phyloP scores from a whole-genome alignment of 768 basidiomycete species.

The Auricularia sp. region DNA sequence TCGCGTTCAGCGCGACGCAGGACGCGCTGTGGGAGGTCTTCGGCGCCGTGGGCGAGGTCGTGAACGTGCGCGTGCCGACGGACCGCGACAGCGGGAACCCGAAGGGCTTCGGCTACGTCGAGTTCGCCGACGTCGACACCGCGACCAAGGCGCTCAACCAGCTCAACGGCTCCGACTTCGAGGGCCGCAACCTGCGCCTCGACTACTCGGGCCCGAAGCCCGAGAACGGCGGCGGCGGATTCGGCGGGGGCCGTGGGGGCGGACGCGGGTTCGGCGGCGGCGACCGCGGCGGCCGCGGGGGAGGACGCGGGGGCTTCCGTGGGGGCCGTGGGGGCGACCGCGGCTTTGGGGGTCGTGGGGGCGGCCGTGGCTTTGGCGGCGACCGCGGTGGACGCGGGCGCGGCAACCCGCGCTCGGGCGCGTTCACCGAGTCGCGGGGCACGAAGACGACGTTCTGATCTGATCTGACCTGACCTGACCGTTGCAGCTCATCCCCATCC shows the following conservation, averaged over 20 bases:
- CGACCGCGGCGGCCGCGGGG: slow-evolving; percentile 24
- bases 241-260: slow-evolving; percentile 29
- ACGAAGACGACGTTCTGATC: slow-evolving; percentile 51
- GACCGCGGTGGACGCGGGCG: slow-evolving; percentile 30
- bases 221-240: slow-evolving; percentile 46
- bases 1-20: slow-evolving; percentile 71
- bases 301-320: slow-evolving; percentile 11
- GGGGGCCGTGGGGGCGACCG: slow-evolving; percentile 31
- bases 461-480: too few species aligned
- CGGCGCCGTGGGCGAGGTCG: slow-evolving; percentile 75
- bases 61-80: slow-evolving; percentile 82
- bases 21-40: slow-evolving; percentile 86
- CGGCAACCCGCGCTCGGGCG: slow-evolving; percentile 50
- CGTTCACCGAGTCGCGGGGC: slow-evolving; percentile 53
- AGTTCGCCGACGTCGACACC: slow-evolving; percentile 71
- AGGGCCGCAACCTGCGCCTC: slow-evolving; percentile 69
- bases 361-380: slow-evolving; percentile 18
- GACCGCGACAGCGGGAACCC: slow-evolving; percentile 83
- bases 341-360: slow-evolving; percentile 14
- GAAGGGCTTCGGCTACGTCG: slow-evolving; percentile 96
- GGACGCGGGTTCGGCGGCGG: slow-evolving; percentile 11
- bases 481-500: background rate
- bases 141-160: slow-evolving; percentile 75
- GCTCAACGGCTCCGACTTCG: slow-evolving; percentile 62
- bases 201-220: slow-evolving; percentile 77